Evolutionary conservation across 768 basidiomycete species (phyloP).

Genomic region (Amylocystis lapponica): DNA sequence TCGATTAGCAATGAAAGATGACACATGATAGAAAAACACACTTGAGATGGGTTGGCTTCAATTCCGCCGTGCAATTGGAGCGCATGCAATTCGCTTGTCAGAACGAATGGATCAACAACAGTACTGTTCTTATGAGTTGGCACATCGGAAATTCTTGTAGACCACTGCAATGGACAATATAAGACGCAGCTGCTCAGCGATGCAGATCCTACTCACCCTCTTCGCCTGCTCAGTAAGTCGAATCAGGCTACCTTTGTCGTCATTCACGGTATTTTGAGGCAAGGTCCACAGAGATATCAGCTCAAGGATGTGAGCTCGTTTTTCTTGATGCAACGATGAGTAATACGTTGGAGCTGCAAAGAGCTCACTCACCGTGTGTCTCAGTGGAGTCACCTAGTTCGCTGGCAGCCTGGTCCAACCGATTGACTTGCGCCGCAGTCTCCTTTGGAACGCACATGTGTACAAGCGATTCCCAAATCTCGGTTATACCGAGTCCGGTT

Average conservation of each 20-base stretch:
- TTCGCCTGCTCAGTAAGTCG: not conserved
- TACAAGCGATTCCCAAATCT: slow-evolving; percentile 11
- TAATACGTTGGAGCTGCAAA: not conserved
- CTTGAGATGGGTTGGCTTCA: not conserved
- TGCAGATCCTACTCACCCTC: not conserved
- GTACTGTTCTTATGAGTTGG: too few species aligned
- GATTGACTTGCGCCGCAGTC: not conserved
- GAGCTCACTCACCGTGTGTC: not conserved
- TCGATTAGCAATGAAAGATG: too few species aligned
- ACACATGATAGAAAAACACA: not conserved
- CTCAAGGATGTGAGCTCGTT: slow-evolving; percentile 16
- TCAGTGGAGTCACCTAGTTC: not conserved
- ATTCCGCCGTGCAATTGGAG: too few species aligned
- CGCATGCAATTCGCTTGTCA: too few species aligned
- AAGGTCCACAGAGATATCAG: slow-evolving; percentile 16
- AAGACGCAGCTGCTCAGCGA: too few species aligned
- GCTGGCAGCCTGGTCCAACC: not conserved
- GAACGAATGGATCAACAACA: too few species aligned
- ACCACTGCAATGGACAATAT: too few species aligned
- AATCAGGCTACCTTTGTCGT: not conserved
- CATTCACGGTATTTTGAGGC: slow-evolving; percentile 1
- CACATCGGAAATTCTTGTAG: too few species aligned
- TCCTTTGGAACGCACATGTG: not conserved
- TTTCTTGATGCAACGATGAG: slow-evolving; percentile 6
- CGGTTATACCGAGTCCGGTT: slow-evolving; percentile 52